Conservation (phyloP, 805 yeast species). For the Debaryomyces tyrocola region DNA sequence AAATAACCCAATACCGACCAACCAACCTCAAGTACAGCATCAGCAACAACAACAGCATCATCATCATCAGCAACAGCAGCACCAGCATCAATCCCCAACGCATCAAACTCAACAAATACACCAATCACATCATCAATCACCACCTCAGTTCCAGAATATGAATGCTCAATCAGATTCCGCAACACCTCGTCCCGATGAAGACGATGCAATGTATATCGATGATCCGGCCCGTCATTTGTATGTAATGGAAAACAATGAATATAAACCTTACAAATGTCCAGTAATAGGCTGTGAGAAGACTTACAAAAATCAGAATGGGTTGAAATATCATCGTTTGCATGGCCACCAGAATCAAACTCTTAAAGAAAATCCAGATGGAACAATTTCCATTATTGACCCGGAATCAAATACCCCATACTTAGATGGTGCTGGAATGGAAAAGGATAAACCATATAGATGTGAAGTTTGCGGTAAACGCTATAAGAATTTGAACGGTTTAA, state of each 20-base stretch:
- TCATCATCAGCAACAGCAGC: conserved; percentile 10
- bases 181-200: conserved; percentile 50
- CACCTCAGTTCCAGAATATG: conserved; percentile 9
- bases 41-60: conserved; percentile 15
- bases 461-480: conserved; percentile 98
- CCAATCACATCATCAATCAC: conserved; percentile 14
- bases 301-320: conserved; percentile 95
- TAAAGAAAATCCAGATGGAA: conserved; percentile 89
- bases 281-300: conserved; percentile 98
- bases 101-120: conserved; percentile 8
- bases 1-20: conserved; percentile 6
- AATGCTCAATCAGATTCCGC: conserved; percentile 19
- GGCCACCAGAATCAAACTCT: conserved; percentile 96
- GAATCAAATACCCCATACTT: conserved; percentile 84
- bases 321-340: conserved; percentile 91
- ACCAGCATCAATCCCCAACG: conserved; percentile 13
- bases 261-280: conserved; percentile 95
- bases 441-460: conserved; percentile 97
- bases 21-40: conserved; percentile 15
- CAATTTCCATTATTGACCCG: conserved; percentile 90
- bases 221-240: conserved; percentile 95
- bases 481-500: conserved; percentile 92
- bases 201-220: conserved; percentile 80
- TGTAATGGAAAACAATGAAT: conserved; percentile 88
- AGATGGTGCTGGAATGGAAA: conserved; percentile 92